phyloP scores from a whole-genome alignment of 2,329 filamentous ascomycete species.

The Aspergillus phoenicis region DNA sequence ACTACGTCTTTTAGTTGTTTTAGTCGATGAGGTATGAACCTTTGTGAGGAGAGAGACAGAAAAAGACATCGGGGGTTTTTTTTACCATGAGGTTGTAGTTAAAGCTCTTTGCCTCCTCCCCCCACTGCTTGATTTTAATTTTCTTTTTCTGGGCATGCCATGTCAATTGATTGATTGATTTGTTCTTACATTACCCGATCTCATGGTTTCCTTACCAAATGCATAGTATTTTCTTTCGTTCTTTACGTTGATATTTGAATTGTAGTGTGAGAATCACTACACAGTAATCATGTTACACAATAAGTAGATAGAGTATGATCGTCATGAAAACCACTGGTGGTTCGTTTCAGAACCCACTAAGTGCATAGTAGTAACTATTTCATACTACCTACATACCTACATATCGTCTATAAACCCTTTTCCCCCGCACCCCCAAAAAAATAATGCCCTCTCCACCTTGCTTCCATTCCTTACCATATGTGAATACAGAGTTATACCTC shows the following conservation, averaged over 20 bases:
- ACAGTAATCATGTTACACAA: too few species aligned
- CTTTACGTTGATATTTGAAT: background rate
- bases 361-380: too few species aligned
- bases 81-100: background rate
- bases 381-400: too few species aligned
- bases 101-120: background rate
- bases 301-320: too few species aligned
- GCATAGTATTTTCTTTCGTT: background rate
- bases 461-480: too few species aligned
- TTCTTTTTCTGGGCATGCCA: slow-evolving; percentile 4
- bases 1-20: background rate
- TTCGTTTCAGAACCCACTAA: too few species aligned
- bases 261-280: background rate
- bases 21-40: background rate
- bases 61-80: too few species aligned
- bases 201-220: background rate
- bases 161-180: background rate
- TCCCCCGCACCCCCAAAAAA: too few species aligned
- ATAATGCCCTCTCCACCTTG: too few species aligned
- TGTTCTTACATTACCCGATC: background rate
- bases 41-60: background rate
- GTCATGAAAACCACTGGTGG: too few species aligned
- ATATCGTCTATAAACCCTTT: too few species aligned
- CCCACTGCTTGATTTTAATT: background rate
- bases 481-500: too few species aligned